These are phyloP conservation scores for Bathelium albidoporum DNA, from an alignment of 495 filamentous ascomycete species.

Conservation along the genomic window DNA sequence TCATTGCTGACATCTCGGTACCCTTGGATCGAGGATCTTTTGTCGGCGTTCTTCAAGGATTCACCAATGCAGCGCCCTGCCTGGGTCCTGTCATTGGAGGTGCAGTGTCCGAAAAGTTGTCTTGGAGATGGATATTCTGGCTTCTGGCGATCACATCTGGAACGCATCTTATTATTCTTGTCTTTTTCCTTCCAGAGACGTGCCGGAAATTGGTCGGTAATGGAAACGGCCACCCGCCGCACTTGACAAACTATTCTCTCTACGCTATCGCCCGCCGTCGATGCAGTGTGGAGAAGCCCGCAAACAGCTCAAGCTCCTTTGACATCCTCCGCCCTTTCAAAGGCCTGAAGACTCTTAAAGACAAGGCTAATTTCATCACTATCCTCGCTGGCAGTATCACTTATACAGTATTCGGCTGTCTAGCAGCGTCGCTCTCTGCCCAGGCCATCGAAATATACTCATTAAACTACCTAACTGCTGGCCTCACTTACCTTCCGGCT, in stretches of 20 bases:
- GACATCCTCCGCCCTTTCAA: constrained; percentile 23
- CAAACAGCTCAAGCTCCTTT: not conserved
- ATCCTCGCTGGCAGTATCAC: constrained; percentile 25
- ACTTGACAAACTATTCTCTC: not conserved
- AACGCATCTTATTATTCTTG: not conserved
- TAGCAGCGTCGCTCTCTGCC: constrained; percentile 18
- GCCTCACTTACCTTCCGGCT: constrained; percentile 39
- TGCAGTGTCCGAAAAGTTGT: not conserved
- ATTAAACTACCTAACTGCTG: constrained; percentile 35
- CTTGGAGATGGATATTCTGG: not conserved
- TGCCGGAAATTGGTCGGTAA: not conserved
- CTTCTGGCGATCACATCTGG: not conserved
- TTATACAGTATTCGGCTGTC: constrained; percentile 22
- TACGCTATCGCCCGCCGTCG: not conserved
- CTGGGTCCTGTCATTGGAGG: not conserved
- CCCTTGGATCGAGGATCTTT: not conserved
- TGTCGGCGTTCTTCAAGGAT: not conserved
- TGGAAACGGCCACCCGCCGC: not conserved
- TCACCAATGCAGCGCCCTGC: not conserved
- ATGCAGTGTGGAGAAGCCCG: not conserved
- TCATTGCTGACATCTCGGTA: not conserved
- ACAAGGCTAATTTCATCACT: constrained; percentile 25
- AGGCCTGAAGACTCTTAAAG: constrained; percentile 19
- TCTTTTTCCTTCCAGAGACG: not conserved
- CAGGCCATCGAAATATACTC: constrained; percentile 30